Conservation (phyloP, 345 rosid species). For the Hypericum perforatum region DNA sequence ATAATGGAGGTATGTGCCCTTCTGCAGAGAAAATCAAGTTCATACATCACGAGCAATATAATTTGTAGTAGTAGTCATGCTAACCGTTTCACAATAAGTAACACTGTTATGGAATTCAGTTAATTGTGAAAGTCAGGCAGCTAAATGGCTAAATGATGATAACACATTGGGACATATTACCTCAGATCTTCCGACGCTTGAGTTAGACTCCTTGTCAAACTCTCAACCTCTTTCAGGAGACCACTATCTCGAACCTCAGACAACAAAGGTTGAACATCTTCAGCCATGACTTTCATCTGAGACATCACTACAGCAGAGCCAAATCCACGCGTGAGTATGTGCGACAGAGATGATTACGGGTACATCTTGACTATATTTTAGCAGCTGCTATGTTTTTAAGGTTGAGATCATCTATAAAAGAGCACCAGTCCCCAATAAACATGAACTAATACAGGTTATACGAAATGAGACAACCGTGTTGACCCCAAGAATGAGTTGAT, state of each 20-base stretch:
- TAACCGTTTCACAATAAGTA: too few species aligned
- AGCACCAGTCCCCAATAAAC: too few species aligned
- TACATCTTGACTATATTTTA: neutral
- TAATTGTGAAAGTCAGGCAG: neutral
- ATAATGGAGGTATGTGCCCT: slow-evolving; percentile 51
- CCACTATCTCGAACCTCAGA: slow-evolving; percentile 75
- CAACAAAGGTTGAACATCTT: slow-evolving; percentile 90
- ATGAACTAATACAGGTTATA: too few species aligned
- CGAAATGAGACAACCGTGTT: too few species aligned
- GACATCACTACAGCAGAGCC: slow-evolving; percentile 63
- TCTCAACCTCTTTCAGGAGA: slow-evolving; percentile 81
- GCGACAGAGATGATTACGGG: slow-evolving; percentile 3
- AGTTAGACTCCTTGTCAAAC: slow-evolving; percentile 71
- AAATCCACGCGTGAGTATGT: slow-evolving; percentile 39
- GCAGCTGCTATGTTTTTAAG: too few species aligned
- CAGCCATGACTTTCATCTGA: slow-evolving; percentile 96
- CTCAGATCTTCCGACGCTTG: slow-evolving; percentile 87
- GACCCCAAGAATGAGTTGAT: too few species aligned
- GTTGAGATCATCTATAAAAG: too few species aligned
- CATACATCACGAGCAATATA: too few species aligned
- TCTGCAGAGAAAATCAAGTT: slow-evolving; percentile 10
- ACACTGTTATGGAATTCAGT: too few species aligned
- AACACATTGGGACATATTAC: slow-evolving; percentile 23
- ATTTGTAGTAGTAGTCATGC: too few species aligned
- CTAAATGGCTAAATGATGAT: neutral